Percentiles rank a stretch among this genome's conserved stretches.
phyloP scores from a whole-genome alignment of 116 monocot genomes.

The Phalaenopsis hybrid region DNA sequence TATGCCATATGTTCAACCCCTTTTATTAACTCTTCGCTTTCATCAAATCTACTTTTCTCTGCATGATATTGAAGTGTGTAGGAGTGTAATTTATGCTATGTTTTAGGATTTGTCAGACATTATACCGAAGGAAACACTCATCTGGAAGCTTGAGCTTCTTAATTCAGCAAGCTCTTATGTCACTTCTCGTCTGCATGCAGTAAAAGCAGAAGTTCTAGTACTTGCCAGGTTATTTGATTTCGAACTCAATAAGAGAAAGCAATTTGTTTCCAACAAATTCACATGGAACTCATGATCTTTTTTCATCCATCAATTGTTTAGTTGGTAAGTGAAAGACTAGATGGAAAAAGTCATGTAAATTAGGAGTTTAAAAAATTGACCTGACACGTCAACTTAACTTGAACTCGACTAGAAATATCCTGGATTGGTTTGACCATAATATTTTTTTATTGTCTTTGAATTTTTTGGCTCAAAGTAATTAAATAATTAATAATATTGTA shows the following conservation, averaged over 20 bases:
- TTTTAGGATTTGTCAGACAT: constrained; percentile 74
- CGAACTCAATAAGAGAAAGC: background rate
- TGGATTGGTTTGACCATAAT: too few relatives aligned
- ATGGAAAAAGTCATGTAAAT: too few relatives aligned
- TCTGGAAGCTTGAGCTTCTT: constrained; percentile 87
- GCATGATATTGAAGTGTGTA: constrained; percentile 1
- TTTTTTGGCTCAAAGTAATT: too few relatives aligned
- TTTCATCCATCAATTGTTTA: too few relatives aligned
- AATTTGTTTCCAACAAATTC: background rate
- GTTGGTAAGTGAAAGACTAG: too few relatives aligned
- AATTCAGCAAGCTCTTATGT: constrained; percentile 63
- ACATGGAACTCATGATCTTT: too few relatives aligned
- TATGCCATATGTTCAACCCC: background rate
- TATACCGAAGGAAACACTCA: constrained; percentile 68
- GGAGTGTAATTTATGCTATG: background rate
- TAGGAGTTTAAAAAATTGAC: too few relatives aligned
- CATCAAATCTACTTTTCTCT: background rate
- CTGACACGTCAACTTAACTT: too few relatives aligned
- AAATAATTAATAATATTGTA: too few relatives aligned
- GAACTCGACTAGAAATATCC: too few relatives aligned
- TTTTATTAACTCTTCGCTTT: background rate
- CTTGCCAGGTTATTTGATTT: constrained; percentile 50
- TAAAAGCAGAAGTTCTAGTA: constrained; percentile 75
- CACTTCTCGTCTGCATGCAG: constrained; percentile 87
- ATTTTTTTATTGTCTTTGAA: too few relatives aligned